Base-by-base conservation (phyloP, 2,329 filamentous ascomycete species). In the Trichoderma endophyticum region DNA sequence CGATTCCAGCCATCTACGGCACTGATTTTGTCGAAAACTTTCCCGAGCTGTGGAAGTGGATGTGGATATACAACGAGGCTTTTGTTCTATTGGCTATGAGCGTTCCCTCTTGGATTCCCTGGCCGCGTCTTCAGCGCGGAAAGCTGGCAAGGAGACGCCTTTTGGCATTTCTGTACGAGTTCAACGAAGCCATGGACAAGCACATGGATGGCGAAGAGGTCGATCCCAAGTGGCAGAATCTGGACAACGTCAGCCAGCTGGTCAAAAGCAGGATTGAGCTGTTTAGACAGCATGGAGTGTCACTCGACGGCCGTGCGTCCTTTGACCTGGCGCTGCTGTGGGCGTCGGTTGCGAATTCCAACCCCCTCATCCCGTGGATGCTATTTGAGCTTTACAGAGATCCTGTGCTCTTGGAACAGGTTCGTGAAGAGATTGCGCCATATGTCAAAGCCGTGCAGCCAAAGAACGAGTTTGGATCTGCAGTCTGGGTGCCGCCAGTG, bases 1-100 rank as follows among this genome's bases (percentile, higher is more conserved):
- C 81, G 9, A 82, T 78, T 14, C 73, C 77, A 4, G 77, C 80
- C 2, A 75, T 84, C 6, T 80, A 83, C 61, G 83, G 83, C n/a
- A 80, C 79, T 3, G 80, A 84, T 71, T 82, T 84, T 75, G 77
- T 82, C 59, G 78, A 83, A 32, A 82, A 84, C 73, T 83, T 81
- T 15, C 78, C 81, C 3, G 79, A 82, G 0, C 78, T 83, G 24
- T 82, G 81, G 77, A 73, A 80, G 39, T 74, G 79, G 14, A 73
- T 84, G 48, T 84, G 82, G 82, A 72, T 74, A 9, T 81, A 82
- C 54, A 81, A 83, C 68, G 75, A 79, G 2, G 78, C 76, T 4
- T 79, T 83, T 60, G 71, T 78, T 11, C 72, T 77, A 0, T 68
- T 83, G 36, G 79, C 79, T 1, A 73, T 79, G 30, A 76, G 78